Base-by-base conservation (phyloP, 768 basidiomycete genomes). In the Termitomyces sp. region DNA sequence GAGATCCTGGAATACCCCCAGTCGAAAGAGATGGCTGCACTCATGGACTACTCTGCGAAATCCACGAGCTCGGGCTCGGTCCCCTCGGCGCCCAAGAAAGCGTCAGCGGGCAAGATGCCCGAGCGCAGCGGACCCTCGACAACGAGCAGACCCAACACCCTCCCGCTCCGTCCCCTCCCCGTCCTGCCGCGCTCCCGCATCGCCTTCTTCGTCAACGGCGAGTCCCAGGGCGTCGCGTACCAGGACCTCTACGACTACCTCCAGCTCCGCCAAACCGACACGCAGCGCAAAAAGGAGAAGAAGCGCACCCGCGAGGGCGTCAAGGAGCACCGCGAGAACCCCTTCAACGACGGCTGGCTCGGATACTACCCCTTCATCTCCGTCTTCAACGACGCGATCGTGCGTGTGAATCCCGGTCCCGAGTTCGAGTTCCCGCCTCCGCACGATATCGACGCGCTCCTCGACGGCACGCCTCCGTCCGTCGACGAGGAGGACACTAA, bases 291-390 rank as follows among this genome's bases (percentile, higher is more conserved):
- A 8, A 84, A 84, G 64, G 84, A 83, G 56, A 82, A 81, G 66
- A 85, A 81, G 64, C 78, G 80, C 38, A 71, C 77, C n/a, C 80
- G 81, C 54, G 82, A 85, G 66, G 85, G 83, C 50, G 83, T 85
- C 47, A 84, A 86, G 52, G 85, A 89, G 63, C 87, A 88, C 66
- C 79, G 80, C 57, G 89, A 91, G 71, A 94, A 94, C 60, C 82
- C 82, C 3, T 91, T 93, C 64, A 94, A 99, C 68, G 97, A 99
- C 68, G 97, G 96, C 19, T 86, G 89, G 19, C 74, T 97, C 6
- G 97, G 97, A 1, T 99, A 99, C 71, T 98, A 94, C 68, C 94
- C 96, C 0, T 87, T 98, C 74, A 83, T 97, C 61, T 96, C 93
- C 4, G 76, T 96, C 38, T 99, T 93, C 75, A 95, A 94, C 64